Base-by-base conservation (phyloP, 306 rosid species). In the Mucuna pruriens region DNA sequence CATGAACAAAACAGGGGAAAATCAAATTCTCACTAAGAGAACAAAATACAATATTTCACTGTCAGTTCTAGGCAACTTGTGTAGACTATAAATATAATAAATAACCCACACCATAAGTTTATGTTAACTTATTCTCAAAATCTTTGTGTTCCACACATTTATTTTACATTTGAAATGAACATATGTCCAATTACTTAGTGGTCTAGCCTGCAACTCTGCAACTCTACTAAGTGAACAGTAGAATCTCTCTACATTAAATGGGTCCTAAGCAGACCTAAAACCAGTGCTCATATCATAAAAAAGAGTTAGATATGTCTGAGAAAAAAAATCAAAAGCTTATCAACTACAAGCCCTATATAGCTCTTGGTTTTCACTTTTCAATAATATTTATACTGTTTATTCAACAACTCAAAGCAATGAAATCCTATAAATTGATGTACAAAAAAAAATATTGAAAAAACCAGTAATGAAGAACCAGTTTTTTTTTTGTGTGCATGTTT, bases 151-250 rank as follows among this genome's bases (percentile, higher is more conserved):
- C 33, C 62, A 49, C 42, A 71, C 31, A 55, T 7, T 29, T 9
- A 74, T 39, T 55, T 38, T 74, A 57, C 61, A 55, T 22, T 55
- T 57, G 26, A 61, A 61, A 76, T 17, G 22, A 75, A 42, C 19
- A 58, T 34, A 36, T 46, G 13, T 12, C 61, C 8, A n/a, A 76
- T 10, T 42, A 61, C 71, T 60, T 23, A 75, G 23, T 13, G 17
- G 42, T 16, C 11, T 23, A 39, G 29, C 39, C 71, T 42, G 11
- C 51, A 45, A 6, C 6, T 20, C 71, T 42, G 11, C 51, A 45
- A 6, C 6, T 20, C 54, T 40, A 42, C 49, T 12, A 49, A 33
- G 48, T 46, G 36, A 11, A 22, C 19, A 26, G 36, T 45, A 63
- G 51, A 46, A 48, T 4, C 51, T 38, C 20, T 3, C 39, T 29